Conservation (phyloP, 805 yeast genomes). For the Cyberlindnera samutprakarnensis region DNA sequence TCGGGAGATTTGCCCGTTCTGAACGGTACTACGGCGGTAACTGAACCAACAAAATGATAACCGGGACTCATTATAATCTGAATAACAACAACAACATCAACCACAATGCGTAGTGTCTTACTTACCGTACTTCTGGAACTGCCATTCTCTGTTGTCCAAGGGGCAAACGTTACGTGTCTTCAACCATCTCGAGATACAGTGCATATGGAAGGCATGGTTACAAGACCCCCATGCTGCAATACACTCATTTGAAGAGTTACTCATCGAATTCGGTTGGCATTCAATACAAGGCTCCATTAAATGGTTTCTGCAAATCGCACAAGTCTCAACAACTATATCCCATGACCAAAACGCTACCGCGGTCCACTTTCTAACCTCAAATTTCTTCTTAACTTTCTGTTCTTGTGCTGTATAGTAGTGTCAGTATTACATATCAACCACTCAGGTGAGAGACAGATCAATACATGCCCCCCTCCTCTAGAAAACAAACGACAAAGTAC, state of each 20-base stretch:
- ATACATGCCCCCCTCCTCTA: too few relatives aligned
- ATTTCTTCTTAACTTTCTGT: conserved; percentile 42
- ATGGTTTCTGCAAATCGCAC: conserved; percentile 97
- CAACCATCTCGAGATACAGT: conserved; percentile 94
- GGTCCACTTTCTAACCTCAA: conserved; percentile 96
- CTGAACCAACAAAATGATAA: too few relatives aligned
- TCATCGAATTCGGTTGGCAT: conserved; percentile 79
- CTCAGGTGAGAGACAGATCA: too few relatives aligned
- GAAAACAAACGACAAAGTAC: too few relatives aligned
- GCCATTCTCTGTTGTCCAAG: conserved; percentile 90
- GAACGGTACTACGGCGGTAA: conserved; percentile 12
- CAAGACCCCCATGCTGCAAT: conserved; percentile 97
- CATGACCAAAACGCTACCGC: conserved; percentile 99
- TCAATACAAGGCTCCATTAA: conserved; percentile 98
- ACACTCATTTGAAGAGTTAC: conserved; percentile 62
- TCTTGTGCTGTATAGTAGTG: too few relatives aligned
- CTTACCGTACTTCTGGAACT: conserved; percentile 63
- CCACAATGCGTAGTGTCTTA: conserved; percentile 19
- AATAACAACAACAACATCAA: background rate
- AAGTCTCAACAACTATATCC: conserved; percentile 92
- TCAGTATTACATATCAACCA: too few relatives aligned
- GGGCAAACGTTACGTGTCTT: conserved; percentile 96
- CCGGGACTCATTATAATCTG: background rate
- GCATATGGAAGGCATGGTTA: conserved; percentile 97
- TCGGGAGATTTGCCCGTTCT: conserved; percentile 23